phyloP scores from a whole-genome alignment of 371 early-diverging fungal genomes.

The Chytridium lagenaria region DNA sequence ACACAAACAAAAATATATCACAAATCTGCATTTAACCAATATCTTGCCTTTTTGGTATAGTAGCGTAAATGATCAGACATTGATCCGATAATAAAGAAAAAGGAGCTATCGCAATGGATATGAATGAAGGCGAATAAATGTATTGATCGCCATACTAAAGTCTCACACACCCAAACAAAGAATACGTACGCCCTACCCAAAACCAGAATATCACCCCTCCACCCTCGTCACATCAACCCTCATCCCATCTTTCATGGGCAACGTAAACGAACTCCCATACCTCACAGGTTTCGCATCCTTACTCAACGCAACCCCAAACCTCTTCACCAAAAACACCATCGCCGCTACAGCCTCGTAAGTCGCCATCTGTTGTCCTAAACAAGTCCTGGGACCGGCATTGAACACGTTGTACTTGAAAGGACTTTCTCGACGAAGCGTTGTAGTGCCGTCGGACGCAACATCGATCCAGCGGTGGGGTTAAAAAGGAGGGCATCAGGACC shows the following conservation, averaged over 20 bases:
- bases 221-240: neutral
- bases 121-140: no score
- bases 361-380: conserved; percentile 19
- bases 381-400: conserved; percentile 13
- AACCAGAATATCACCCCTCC: neutral
- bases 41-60: no score
- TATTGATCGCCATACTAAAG: no score
- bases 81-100: no score
- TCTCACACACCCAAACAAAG: no score
- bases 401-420: conserved; percentile 2
- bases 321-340: neutral
- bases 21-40: no score
- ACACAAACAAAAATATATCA: no score
- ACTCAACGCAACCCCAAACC: neutral
- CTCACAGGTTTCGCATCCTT: neutral
- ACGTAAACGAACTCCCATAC: neutral
- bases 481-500: conserved; percentile 63
- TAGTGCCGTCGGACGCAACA: neutral
- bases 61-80: no score
- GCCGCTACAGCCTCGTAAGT: conserved; percentile 4
- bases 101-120: no score
- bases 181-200: no score
- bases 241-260: conserved; percentile 5
- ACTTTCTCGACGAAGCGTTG: neutral
- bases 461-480: conserved; percentile 62